These are phyloP conservation scores for Mycena metata DNA, from an alignment of 768 basidiomycete species.

Conservation along the genomic window DNA sequence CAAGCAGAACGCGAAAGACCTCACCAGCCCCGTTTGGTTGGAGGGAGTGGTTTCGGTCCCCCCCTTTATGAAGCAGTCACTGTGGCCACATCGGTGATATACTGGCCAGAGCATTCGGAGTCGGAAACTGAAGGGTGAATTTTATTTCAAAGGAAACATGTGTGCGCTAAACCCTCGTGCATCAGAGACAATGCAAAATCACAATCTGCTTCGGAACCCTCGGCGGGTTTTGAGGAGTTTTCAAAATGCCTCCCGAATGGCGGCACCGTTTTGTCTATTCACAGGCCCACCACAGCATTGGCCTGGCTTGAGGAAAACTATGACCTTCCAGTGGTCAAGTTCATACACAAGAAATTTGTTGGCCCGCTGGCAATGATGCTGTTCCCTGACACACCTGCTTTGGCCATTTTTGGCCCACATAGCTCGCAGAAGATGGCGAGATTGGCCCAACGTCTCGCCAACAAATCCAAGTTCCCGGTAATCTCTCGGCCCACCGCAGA, in stretches of 20 bases:
- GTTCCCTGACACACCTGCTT: constrained; percentile 1
- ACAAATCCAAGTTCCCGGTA: constrained; percentile 10
- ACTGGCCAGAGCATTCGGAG: constrained; percentile 12
- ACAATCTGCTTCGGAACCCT: neutral
- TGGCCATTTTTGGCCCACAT: constrained; percentile 11
- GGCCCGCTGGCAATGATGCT: constrained; percentile 16
- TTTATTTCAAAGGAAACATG: too few species aligned
- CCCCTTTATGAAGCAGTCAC: constrained; percentile 3
- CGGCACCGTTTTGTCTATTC: constrained; percentile 5
- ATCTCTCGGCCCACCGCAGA: neutral
- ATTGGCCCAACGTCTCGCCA: constrained; percentile 4
- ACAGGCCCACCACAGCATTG: constrained; percentile 10
- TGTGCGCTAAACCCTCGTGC: neutral
- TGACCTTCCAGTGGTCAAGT: neutral
- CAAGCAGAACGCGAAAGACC: too few species aligned
- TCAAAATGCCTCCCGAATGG: constrained; percentile 1
- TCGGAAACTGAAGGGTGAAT: neutral
- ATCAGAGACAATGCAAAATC: neutral
- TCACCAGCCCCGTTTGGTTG: too few species aligned
- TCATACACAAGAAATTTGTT: neutral
- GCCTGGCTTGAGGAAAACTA: constrained; percentile 15
- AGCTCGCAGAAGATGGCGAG: neutral
- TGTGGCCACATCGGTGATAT: constrained; percentile 19
- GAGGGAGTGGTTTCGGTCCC: too few species aligned
- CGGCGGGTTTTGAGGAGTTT: constrained; percentile 14